Base-by-base conservation (phyloP, 768 basidiomycete genomes). In the Termitomyces sp. region DNA sequence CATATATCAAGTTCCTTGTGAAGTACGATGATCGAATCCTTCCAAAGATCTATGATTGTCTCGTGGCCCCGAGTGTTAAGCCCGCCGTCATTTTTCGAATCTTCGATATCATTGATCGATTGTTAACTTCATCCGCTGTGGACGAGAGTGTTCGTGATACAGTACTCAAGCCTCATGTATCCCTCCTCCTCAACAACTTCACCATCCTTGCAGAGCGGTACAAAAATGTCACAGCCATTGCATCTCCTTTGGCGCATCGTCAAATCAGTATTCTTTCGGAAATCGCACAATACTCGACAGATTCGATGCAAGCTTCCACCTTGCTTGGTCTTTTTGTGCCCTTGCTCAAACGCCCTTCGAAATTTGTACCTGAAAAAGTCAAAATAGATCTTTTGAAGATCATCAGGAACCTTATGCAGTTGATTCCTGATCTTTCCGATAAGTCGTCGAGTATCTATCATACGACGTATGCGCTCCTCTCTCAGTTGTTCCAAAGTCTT, bases 41-140 rank as follows among this genome's bases (percentile, higher is more conserved):
- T 14, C 87, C 87, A 7, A 88, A 91, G 68, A 74, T 96, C 4
- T 94, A 92, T 68, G 83, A 82, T 57, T 96, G 93, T 67, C 77
- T 98, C 9, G 74, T 88, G 4, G 91, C 89, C 0, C 80, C 85
- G 6, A 91, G 89, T 61, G 93, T 97, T 71, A 97, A 98, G 71
- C 87, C 93, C 2, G 72, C 83, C 0, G 95, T 98, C 16, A 77
- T 96, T 46, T 81, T 80, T 14, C 83, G 84, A 55, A 80, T 98
- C 4, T 89, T 96, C 64, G 95, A 98, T 67, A 86, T 96, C 59
- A 78, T 95, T 50, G 91, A 94, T 46, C 79, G 79, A 36, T 70
- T 98, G 0, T 75, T 91, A 52, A 77, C 69, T 4, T 75, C 82
- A 32, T 82, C 88, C 2, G 70, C 77, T 2, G 77, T 78, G 5